phyloP scores from a whole-genome alignment of 805 yeast genomes.

The Torulaspora gathmanii region DNA sequence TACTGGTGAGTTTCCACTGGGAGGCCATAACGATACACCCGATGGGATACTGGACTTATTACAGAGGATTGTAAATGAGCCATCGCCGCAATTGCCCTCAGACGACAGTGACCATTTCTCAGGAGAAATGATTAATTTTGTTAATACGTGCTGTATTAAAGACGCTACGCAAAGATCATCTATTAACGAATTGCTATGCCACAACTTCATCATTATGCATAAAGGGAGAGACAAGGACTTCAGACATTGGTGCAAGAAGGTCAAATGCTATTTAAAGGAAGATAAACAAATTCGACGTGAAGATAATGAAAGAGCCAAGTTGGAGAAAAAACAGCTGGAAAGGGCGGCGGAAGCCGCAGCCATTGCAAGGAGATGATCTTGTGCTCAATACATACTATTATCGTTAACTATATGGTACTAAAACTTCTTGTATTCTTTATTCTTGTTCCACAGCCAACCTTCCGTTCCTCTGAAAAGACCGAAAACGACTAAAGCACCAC shows the following conservation, averaged over 20 bases:
- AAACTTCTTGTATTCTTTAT: constrained; percentile 25
- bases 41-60: constrained; percentile 85
- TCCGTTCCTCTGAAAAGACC: constrained; percentile 65
- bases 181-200: constrained; percentile 60
- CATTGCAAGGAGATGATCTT: constrained; percentile 16
- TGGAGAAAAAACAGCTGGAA: constrained; percentile 28
- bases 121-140: constrained; percentile 58
- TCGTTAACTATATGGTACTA: background rate
- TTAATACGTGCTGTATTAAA: constrained; percentile 67
- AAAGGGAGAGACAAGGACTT: constrained; percentile 37
- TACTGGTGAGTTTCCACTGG: constrained; percentile 74
- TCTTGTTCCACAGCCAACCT: constrained; percentile 50
- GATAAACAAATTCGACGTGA: constrained; percentile 34
- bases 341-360: constrained; percentile 24
- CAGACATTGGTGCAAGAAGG: constrained; percentile 41
- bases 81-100: constrained; percentile 67
- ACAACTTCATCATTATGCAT: constrained; percentile 36
- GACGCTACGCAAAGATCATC: constrained; percentile 64
- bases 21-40: constrained; percentile 57
- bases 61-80: constrained; percentile 90
- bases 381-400: background rate
- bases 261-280: constrained; percentile 30
- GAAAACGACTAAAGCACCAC: constrained; percentile 49
- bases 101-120: constrained; percentile 32
- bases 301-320: constrained; percentile 28